Evolutionary conservation across 371 early-diverging fungal genomes (phyloP).

Genomic region (Dinochytrium kinnereticum): DNA sequence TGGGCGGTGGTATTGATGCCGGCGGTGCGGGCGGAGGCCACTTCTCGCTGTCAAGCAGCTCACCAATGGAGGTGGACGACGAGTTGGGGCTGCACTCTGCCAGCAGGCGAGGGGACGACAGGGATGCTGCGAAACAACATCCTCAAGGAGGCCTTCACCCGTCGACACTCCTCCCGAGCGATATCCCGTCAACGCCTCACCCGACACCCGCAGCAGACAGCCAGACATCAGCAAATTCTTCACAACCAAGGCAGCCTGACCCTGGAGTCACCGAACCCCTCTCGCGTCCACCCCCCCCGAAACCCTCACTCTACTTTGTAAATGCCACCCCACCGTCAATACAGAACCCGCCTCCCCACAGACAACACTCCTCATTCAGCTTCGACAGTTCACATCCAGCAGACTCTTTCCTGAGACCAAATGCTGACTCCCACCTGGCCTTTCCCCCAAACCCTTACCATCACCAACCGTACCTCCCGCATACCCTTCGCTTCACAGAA

Average conservation of each 20-base stretch:
- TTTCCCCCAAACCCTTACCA: background rate
- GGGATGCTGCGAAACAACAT: background rate
- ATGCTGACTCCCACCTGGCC: background rate
- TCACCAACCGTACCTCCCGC: background rate
- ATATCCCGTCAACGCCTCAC: background rate
- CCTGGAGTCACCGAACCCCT: background rate
- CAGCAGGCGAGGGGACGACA: background rate
- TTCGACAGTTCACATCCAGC: background rate
- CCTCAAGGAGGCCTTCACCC: background rate
- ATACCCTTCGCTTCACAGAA: background rate
- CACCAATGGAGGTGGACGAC: background rate
- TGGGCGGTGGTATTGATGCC: no score
- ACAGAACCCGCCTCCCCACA: background rate
- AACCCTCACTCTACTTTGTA: background rate
- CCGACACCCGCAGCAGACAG: background rate
- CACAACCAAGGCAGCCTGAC: background rate
- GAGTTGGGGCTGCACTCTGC: background rate
- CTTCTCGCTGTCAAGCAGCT: background rate
- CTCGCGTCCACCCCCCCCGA: background rate
- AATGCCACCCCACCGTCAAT: background rate
- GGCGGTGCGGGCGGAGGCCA: background rate
- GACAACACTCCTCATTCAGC: background rate
- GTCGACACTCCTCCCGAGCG: background rate
- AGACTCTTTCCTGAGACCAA: no score
- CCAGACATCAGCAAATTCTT: background rate